Evolutionary conservation across 2,329 filamentous ascomycete species (phyloP).

Genomic region (Hypoxylon sp.): DNA sequence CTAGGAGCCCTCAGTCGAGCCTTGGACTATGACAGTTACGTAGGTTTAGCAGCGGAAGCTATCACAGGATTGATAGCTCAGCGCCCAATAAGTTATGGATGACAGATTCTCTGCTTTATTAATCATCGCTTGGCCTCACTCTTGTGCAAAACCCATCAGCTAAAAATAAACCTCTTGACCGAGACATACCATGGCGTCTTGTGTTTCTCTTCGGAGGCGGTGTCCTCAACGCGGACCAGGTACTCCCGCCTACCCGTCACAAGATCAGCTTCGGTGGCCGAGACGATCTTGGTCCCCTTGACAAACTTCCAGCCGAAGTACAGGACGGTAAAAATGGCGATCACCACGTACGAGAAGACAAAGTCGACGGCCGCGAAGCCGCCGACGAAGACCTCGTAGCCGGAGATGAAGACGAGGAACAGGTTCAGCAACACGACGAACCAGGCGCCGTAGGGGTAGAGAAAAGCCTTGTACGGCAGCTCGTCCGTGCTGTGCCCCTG

Average conservation of each 20-base stretch:
- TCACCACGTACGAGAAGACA: conserved; percentile 41
- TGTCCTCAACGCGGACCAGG: conserved; percentile 7
- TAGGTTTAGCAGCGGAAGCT: too few species aligned
- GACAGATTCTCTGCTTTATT: too few species aligned
- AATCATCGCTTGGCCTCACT: too few species aligned
- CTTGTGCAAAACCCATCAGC: too few species aligned
- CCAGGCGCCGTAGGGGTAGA: conserved; percentile 40
- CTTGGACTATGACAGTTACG: too few species aligned
- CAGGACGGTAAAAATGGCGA: conserved; percentile 39
- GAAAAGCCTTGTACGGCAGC: conserved; percentile 37
- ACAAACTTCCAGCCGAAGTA: conserved; percentile 42
- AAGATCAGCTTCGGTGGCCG: conserved; percentile 34
- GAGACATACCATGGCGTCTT: conserved; percentile 29
- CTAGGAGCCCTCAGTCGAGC: too few species aligned
- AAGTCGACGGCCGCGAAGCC: conserved; percentile 41
- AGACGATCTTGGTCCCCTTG: conserved; percentile 40
- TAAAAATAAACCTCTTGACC: conserved; percentile 33
- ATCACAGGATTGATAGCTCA: too few species aligned
- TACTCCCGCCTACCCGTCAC: conserved; percentile 39
- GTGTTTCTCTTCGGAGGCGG: neutral
- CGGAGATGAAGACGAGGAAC: conserved; percentile 43
- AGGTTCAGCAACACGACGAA: conserved; percentile 41
- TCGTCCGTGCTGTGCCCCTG: conserved; percentile 40
- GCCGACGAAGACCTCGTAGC: conserved; percentile 42
- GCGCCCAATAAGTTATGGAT: too few species aligned